Evolutionary conservation across 2,329 filamentous ascomycete genomes (phyloP).

Genomic region (Emmonsia crescens): DNA sequence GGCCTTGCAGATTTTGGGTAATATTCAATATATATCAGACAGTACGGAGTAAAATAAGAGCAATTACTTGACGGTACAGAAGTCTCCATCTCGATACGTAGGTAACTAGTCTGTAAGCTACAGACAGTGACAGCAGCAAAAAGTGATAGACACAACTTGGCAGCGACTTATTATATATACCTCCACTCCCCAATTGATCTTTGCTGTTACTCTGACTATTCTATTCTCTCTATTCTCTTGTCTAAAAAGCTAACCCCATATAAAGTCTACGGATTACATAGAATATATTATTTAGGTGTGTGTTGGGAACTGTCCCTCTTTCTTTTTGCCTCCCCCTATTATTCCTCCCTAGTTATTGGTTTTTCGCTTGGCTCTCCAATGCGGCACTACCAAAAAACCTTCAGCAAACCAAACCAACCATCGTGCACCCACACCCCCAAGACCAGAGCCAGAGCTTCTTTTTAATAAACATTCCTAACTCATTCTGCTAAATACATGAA

Average conservation of each 20-base stretch:
- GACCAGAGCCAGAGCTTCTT: background rate
- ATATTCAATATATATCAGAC: no score
- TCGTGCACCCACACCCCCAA: background rate
- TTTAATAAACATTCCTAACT: background rate
- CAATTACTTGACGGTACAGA: background rate
- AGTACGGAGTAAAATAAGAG: background rate
- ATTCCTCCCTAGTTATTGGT: background rate
- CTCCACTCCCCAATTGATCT: background rate
- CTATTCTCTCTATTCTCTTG: background rate
- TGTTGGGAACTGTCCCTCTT: background rate
- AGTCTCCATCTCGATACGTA: no score
- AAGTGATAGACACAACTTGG: background rate
- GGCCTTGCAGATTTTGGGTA: no score
- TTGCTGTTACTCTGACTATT: background rate
- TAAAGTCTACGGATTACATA: background rate
- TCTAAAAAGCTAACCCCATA: background rate
- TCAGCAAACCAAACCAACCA: background rate
- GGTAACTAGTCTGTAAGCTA: background rate
- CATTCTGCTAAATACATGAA: background rate
- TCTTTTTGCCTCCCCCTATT: background rate
- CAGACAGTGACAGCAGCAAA: background rate
- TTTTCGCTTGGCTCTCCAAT: background rate
- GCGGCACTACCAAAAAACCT: background rate
- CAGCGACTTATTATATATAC: background rate
- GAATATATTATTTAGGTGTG: no score